These are phyloP conservation scores for Saccharomycopsis oosterbeekiorum DNA, from an alignment of 805 yeast species.

Conservation along the genomic window DNA sequence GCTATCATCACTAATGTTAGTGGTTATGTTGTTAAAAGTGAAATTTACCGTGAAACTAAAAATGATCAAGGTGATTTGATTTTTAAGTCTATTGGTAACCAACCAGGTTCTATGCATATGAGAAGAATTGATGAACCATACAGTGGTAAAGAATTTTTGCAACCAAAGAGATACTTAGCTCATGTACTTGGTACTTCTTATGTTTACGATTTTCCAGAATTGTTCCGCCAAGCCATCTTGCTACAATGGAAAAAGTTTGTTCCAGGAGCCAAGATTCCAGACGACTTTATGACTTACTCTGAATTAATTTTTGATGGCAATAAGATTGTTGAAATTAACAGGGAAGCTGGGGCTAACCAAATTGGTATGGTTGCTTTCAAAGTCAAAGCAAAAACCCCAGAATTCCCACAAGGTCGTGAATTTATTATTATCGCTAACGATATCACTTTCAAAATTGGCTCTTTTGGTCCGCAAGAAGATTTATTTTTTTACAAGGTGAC, in stretches of 20 bases:
- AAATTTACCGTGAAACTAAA: conserved; percentile 88
- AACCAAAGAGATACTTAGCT: conserved; percentile 97
- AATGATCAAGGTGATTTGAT: conserved; percentile 93
- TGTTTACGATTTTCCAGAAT: conserved; percentile 97
- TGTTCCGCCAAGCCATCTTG: conserved; percentile 85
- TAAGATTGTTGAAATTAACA: conserved; percentile 72
- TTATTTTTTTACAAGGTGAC: conserved; percentile 86
- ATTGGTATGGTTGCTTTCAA: conserved; percentile 98
- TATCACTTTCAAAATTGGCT: conserved; percentile 95
- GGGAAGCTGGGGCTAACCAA: conserved; percentile 94
- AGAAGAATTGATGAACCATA: conserved; percentile 93
- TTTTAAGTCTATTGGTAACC: conserved; percentile 82
- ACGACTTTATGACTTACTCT: conserved; percentile 63
- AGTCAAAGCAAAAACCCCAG: conserved; percentile 86
- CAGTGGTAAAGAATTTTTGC: conserved; percentile 95
- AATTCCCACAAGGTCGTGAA: conserved; percentile 93
- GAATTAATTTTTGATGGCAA: conserved; percentile 83
- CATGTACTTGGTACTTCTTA: conserved; percentile 97
- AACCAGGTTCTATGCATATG: conserved; percentile 93
- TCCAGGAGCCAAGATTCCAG: conserved; percentile 50
- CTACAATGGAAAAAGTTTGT: conserved; percentile 74
- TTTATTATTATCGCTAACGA: conserved; percentile 91
- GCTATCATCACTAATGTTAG: conserved; percentile 94
- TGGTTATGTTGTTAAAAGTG: conserved; percentile 95
- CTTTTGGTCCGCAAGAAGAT: conserved; percentile 97